These are phyloP conservation scores for Aspergillus intermedius DNA, from an alignment of 2,329 filamentous ascomycete genomes.

Conservation along the genomic window DNA sequence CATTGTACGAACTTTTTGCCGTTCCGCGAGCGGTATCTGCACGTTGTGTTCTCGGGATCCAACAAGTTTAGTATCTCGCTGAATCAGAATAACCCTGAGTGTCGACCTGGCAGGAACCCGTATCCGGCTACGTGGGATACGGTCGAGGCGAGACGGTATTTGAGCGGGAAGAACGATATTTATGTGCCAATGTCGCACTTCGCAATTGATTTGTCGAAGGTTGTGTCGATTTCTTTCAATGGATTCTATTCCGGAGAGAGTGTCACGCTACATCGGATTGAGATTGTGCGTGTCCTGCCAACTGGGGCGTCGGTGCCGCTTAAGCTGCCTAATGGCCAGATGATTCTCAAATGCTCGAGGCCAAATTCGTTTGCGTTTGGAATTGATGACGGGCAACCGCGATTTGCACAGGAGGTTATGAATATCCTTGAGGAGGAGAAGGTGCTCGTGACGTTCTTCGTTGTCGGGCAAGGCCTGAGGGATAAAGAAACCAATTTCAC, in stretches of 20 bases:
- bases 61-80: constrained; percentile 58
- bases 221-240: constrained; percentile 56
- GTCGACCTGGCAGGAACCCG: constrained; percentile 50
- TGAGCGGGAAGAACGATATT: constrained; percentile 46
- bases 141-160: constrained; percentile 57
- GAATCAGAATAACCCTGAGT: constrained; percentile 60
- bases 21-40: constrained; percentile 55
- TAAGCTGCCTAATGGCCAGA: constrained; percentile 56
- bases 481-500: constrained; percentile 56
- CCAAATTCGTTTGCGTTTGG: constrained; percentile 67
- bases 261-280: constrained; percentile 51
- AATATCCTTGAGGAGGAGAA: constrained; percentile 54
- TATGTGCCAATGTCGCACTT: constrained; percentile 64
- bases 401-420: constrained; percentile 55
- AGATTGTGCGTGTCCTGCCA: constrained; percentile 54
- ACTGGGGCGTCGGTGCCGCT: constrained; percentile 46
- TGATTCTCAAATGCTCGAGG: constrained; percentile 59
- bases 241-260: constrained; percentile 54
- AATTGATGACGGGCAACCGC: constrained; percentile 62
- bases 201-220: constrained; percentile 51
- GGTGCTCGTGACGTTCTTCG: constrained; percentile 66
- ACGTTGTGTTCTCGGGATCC: constrained; percentile 58
- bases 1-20: constrained; percentile 51
- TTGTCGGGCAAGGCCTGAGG: constrained; percentile 57
- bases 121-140: constrained; percentile 64